A percentile compares a stretch with the other conserved stretches of the same genome.
These are phyloP conservation scores for Bruguiera gymnorhiza DNA, from an alignment of 345 rosid genomes.

Conservation along the genomic window DNA sequence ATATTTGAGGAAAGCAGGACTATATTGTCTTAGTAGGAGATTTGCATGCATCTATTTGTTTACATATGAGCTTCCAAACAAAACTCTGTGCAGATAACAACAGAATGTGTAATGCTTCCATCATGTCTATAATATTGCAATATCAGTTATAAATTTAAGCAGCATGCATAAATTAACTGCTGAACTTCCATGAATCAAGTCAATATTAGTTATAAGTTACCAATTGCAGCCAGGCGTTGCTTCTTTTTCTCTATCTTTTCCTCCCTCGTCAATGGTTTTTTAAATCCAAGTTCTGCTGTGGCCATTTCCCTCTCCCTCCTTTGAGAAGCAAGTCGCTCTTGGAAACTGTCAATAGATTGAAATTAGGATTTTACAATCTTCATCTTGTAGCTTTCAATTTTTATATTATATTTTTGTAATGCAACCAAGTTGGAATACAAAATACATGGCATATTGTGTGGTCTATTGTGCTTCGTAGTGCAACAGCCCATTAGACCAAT, in stretches of 20 bases:
- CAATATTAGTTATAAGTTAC: constrained; percentile 33
- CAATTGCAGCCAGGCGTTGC: constrained; percentile 95
- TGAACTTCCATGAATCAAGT: constrained; percentile 1
- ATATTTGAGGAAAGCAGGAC: too few species aligned
- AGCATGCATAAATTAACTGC: background rate
- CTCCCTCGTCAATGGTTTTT: constrained; percentile 78
- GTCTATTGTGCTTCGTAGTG: background rate
- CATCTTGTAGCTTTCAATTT: background rate
- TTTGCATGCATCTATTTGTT: too few species aligned
- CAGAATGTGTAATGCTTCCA: background rate
- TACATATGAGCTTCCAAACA: too few species aligned
- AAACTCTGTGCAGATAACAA: background rate
- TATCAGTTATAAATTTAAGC: background rate
- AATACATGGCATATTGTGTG: background rate
- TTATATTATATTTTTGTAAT: background rate
- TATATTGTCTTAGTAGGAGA: too few species aligned
- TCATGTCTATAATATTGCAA: background rate
- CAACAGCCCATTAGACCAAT: too few species aligned
- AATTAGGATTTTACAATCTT: constrained; percentile 1
- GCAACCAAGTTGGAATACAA: background rate
- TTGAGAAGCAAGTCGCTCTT: constrained; percentile 93
- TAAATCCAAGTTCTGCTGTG: constrained; percentile 76
- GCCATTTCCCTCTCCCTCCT: constrained; percentile 82
- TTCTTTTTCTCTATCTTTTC: constrained; percentile 91
- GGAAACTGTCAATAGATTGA: constrained; percentile 54